Conservation (phyloP, 2,329 filamentous ascomycete species). For the Fusarium fracticaudum region DNA sequence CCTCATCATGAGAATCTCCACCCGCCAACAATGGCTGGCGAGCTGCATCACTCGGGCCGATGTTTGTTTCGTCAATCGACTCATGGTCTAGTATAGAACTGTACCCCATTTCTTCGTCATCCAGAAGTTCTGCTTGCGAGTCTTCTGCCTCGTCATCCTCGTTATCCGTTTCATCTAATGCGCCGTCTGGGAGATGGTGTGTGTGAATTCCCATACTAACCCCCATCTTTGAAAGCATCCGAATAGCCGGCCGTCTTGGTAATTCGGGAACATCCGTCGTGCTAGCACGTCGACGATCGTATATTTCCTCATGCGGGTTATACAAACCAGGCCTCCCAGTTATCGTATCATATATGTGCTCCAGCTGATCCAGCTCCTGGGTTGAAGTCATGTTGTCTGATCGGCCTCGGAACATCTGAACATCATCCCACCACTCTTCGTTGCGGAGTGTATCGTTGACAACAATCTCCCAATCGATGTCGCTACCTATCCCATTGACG, state of each 20-base stretch:
- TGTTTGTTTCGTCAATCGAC: conserved; percentile 46
- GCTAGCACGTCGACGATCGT: conserved; percentile 53
- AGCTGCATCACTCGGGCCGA: conserved; percentile 19
- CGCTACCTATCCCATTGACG: conserved; percentile 72
- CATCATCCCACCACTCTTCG: conserved; percentile 85
- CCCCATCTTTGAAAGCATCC: conserved; percentile 63
- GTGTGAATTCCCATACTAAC: conserved; percentile 80
- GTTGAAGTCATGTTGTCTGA: conserved; percentile 51
- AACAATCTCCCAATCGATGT: conserved; percentile 64
- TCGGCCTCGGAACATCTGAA: conserved; percentile 65
- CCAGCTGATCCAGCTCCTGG: conserved; percentile 56
- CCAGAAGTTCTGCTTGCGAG: conserved; percentile 44
- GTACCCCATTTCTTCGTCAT: conserved; percentile 43
- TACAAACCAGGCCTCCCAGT: conserved; percentile 55
- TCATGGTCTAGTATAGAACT: conserved; percentile 29
- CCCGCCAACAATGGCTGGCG: conserved; percentile 38
- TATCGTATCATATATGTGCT: conserved; percentile 56
- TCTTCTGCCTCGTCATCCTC: conserved; percentile 48
- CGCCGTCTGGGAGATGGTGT: conserved; percentile 72
- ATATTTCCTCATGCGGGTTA: conserved; percentile 52
- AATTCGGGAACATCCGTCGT: conserved; percentile 70
- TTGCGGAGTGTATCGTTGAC: conserved; percentile 74
- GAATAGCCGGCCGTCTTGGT: conserved; percentile 67
- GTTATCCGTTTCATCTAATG: conserved; percentile 57
- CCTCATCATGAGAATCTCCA: conserved; percentile 3